These are phyloP conservation scores for bread wheat (Triticum aestivum) DNA, from an alignment of 176 grass and related monocot genomes.

Conservation along the genomic window DNA sequence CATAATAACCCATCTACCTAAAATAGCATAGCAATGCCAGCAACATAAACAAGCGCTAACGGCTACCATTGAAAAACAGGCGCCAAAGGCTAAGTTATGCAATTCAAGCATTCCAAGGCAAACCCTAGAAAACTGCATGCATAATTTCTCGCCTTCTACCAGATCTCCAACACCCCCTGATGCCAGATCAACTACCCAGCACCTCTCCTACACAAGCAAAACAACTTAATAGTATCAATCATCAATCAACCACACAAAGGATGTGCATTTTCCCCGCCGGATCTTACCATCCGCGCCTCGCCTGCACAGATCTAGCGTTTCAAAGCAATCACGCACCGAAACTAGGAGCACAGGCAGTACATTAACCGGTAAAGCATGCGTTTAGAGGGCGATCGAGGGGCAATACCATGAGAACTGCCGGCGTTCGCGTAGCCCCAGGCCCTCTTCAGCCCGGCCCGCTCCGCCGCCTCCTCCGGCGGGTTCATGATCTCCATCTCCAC, in stretches of 20 bases:
- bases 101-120: slow-evolving; percentile 21
- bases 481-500: slow-evolving; percentile 10
- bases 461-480: neutral
- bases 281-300: neutral
- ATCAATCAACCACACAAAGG: neutral
- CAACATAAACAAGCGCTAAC: neutral
- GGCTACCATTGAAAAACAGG: neutral
- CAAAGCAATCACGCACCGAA: neutral
- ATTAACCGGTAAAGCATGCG: neutral
- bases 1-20: neutral
- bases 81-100: neutral
- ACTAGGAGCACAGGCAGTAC: neutral
- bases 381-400: neutral
- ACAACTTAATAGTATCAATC: neutral
- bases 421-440: neutral
- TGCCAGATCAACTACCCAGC: neutral
- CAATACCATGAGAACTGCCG: slow-evolving; percentile 19
- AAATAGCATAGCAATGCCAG: neutral
- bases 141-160: neutral
- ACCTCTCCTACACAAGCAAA: slow-evolving; percentile 7
- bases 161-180: neutral
- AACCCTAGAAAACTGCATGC: neutral
- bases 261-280: neutral
- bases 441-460: slow-evolving; percentile 21
- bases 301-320: slow-evolving; percentile 21